phyloP scores from a whole-genome alignment of 495 filamentous ascomycete genomes.

The Xylaria sp. region DNA sequence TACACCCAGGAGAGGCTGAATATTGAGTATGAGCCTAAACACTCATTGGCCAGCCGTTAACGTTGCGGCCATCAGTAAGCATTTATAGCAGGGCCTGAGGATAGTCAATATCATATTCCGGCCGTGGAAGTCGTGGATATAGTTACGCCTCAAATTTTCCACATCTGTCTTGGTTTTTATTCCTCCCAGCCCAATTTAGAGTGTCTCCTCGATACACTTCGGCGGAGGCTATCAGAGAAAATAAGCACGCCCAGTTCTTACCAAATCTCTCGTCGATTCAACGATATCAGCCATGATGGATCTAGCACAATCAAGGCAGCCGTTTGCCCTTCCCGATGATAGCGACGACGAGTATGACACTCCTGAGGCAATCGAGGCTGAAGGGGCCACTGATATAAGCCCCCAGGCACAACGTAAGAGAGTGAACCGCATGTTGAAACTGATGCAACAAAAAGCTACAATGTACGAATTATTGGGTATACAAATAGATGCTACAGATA shows the following conservation, averaged over 20 bases:
- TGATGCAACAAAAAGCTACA: not conserved
- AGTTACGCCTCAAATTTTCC: too few relatives aligned
- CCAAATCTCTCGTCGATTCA: not conserved
- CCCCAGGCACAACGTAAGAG: conserved; percentile 10
- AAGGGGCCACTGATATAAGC: not conserved
- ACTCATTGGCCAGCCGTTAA: too few relatives aligned
- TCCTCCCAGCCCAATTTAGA: too few relatives aligned
- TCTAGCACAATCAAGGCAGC: conserved; percentile 3
- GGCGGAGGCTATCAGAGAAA: too few relatives aligned
- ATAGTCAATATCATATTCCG: too few relatives aligned
- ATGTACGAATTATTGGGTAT: not conserved
- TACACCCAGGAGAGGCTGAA: too few relatives aligned
- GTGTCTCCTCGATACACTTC: too few relatives aligned
- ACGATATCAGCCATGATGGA: not conserved
- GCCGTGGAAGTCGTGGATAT: too few relatives aligned
- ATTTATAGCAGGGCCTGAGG: too few relatives aligned
- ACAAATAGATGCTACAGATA: not conserved
- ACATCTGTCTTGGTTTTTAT: too few relatives aligned
- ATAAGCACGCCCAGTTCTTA: not conserved
- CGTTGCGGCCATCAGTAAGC: too few relatives aligned
- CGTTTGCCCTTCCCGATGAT: not conserved
- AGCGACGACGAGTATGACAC: not conserved
- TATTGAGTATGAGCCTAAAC: too few relatives aligned
- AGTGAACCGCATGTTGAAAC: not conserved
- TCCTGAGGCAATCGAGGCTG: not conserved